A percentile compares a stretch with the other conserved stretches of the same genome.
These are phyloP conservation scores for Neurospora sp. DNA, from an alignment of 495 filamentous ascomycete species.

Conservation along the genomic window DNA sequence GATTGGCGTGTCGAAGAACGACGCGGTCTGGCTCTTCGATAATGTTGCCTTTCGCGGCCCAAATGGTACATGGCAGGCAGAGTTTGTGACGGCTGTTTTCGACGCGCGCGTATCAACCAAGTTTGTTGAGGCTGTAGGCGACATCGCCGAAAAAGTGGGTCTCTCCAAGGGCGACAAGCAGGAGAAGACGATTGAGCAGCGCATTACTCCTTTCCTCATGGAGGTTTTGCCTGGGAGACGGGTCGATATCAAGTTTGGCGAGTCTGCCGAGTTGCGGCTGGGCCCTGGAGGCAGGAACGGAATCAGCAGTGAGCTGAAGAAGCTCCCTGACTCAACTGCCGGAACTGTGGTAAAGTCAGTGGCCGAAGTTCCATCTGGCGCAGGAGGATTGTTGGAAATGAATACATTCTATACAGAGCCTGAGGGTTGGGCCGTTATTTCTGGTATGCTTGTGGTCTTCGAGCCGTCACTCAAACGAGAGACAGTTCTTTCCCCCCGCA, in stretches of 20 bases:
- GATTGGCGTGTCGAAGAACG: conserved; percentile 28
- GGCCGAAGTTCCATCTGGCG: conserved; percentile 38
- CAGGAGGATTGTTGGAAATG: conserved; percentile 42
- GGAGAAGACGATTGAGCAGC: conserved; percentile 54
- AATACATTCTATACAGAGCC: conserved; percentile 63
- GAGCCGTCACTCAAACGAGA: neutral
- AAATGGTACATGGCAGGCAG: conserved; percentile 56
- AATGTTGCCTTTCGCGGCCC: conserved; percentile 66
- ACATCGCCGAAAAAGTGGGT: conserved; percentile 61
- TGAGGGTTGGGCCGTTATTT: conserved; percentile 80
- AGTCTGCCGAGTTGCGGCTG: conserved; percentile 43
- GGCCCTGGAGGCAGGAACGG: conserved; percentile 63
- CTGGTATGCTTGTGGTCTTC: conserved; percentile 34
- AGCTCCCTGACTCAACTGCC: conserved; percentile 27
- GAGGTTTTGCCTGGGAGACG: conserved; percentile 57
- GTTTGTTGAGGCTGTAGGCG: conserved; percentile 54
- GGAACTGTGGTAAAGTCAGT: conserved; percentile 33
- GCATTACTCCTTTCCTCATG: conserved; percentile 70
- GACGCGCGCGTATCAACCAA: conserved; percentile 54
- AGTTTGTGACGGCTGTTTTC: conserved; percentile 76
- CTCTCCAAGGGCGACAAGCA: conserved; percentile 53
- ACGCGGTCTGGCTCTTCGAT: conserved; percentile 83
- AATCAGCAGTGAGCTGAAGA: conserved; percentile 51
- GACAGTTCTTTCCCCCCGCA: neutral
- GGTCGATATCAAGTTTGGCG: conserved; percentile 44